Conservation (phyloP, 257 asterid genomes). For the Asclepias syriaca region DNA sequence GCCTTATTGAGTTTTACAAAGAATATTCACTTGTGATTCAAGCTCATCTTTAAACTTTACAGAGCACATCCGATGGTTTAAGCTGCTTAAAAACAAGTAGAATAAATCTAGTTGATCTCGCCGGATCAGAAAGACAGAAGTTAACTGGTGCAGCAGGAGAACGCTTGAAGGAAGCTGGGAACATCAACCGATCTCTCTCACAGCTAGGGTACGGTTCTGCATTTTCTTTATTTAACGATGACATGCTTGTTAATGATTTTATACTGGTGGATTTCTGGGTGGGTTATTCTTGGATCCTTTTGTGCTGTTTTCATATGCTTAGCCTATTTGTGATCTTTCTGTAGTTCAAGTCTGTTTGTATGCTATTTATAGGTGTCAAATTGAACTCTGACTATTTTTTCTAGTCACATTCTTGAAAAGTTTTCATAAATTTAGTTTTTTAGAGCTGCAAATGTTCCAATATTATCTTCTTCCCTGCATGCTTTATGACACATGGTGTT, state of each 20-base stretch:
- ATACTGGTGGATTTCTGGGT: background rate
- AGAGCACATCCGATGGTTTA: slow-evolving; percentile 83
- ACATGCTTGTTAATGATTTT: background rate
- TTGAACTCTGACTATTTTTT: background rate
- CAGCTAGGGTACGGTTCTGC: slow-evolving; percentile 77
- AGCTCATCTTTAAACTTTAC: slow-evolving; percentile 26
- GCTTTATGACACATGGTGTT: background rate
- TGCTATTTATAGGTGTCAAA: background rate
- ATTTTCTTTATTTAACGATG: background rate
- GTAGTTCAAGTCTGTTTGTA: background rate
- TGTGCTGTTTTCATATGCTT: background rate
- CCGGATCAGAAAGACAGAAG: slow-evolving; percentile 98
- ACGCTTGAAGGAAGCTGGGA: slow-evolving; percentile 98
- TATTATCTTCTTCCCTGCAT: background rate
- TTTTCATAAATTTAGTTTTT: background rate
- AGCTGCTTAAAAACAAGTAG: slow-evolving; percentile 77
- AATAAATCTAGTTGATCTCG: slow-evolving; percentile 97
- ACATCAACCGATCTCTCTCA: slow-evolving; percentile 93
- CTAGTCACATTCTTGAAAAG: background rate
- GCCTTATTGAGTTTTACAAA: background rate
- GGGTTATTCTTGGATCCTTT: background rate
- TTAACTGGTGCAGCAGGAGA: slow-evolving; percentile 99
- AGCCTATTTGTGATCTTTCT: background rate
- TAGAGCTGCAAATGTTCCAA: background rate
- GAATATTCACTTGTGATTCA: background rate